Conservation (phyloP, 2,329 filamentous ascomycete genomes). For the Stachybotrys elegans region DNA sequence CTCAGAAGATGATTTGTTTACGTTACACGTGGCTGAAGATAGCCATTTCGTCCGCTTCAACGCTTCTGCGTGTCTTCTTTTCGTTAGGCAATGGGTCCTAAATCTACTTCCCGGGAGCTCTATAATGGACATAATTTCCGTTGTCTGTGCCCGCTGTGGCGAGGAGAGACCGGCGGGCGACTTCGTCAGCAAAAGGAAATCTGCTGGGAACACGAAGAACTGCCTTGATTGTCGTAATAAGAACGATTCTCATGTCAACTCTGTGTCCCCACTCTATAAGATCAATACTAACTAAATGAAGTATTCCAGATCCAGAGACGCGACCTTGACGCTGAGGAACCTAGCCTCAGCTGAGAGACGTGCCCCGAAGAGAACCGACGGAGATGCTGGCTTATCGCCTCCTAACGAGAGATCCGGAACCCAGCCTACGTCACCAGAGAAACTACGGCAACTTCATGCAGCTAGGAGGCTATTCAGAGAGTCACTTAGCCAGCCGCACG, state of each 20-base stretch:
- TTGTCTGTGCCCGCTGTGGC: conserved; percentile 5
- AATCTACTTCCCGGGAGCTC: conserved; percentile 2
- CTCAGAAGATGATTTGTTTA: conserved; percentile 4
- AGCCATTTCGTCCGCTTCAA: background rate
- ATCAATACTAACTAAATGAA: conserved; percentile 7
- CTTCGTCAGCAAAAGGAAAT: conserved; percentile 4
- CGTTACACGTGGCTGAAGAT: background rate
- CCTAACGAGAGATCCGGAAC: background rate
- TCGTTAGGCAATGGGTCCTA: conserved; percentile 5
- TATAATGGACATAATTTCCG: conserved; percentile 6
- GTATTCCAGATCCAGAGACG: conserved; percentile 8
- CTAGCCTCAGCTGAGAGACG: conserved; percentile 6
- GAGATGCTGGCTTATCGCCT: background rate
- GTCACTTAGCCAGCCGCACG: background rate
- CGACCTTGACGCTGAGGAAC: conserved; percentile 5
- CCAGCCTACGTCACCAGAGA: background rate
- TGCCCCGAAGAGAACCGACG: background rate
- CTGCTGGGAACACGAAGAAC: conserved; percentile 2
- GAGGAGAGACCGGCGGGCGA: conserved; percentile 6
- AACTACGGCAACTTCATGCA: background rate
- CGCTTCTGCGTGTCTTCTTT: conserved; percentile 1
- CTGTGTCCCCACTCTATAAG: conserved; percentile 1
- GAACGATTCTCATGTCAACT: conserved; percentile 5
- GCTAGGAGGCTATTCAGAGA: background rate
- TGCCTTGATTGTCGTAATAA: conserved; percentile 4